Conservation (phyloP, 179 eudicot genomes). For the Carnegiea gigantea region DNA sequence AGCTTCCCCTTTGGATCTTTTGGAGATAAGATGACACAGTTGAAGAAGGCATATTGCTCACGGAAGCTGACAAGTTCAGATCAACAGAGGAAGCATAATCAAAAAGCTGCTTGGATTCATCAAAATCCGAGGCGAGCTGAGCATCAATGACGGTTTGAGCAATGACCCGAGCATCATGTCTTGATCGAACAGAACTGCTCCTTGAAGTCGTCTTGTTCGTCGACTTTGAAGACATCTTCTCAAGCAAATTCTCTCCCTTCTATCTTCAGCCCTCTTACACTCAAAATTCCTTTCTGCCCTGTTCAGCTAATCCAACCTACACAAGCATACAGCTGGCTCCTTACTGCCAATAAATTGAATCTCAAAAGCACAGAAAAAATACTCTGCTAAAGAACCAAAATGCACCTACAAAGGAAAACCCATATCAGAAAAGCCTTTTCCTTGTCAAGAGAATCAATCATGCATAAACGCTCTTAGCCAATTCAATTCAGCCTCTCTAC, state of each 20-base stretch:
- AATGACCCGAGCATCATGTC: slow-evolving; percentile 44
- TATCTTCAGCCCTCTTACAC: slow-evolving; percentile 5
- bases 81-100: slow-evolving; percentile 70
- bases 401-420: neutral
- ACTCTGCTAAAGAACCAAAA: neutral
- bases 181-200: slow-evolving; percentile 61
- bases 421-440: neutral
- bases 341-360: neutral
- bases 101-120: slow-evolving; percentile 51
- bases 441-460: neutral
- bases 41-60: slow-evolving; percentile 60
- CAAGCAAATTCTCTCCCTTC: slow-evolving; percentile 9
- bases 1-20: slow-evolving; percentile 82
- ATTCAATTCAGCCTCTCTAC: neutral
- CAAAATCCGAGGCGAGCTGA: slow-evolving; percentile 68
- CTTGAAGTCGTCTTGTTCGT: slow-evolving; percentile 52
- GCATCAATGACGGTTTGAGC: slow-evolving; percentile 85
- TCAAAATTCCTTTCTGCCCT: neutral
- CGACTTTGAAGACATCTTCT: slow-evolving; percentile 71
- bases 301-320: slow-evolving; percentile 20
- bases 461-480: neutral
- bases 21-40: slow-evolving; percentile 69
- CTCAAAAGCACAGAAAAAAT: neutral
- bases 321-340: neutral
- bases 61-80: slow-evolving; percentile 46